Conservation (phyloP, 768 basidiomycete genomes). For the Xerocomus potaroensis region DNA sequence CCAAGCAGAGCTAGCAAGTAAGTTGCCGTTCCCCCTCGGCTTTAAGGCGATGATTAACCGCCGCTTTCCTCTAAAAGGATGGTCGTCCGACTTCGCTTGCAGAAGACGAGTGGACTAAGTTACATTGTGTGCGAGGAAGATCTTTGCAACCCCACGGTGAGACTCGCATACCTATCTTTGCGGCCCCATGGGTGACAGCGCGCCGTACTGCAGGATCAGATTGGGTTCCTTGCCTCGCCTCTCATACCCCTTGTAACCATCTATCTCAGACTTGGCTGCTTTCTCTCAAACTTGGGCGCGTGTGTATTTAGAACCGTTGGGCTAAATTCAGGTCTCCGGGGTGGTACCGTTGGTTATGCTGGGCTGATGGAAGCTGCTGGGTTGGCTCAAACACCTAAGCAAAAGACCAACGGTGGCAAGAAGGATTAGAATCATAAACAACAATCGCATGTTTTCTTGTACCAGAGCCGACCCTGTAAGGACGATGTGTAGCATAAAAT, state of each 20-base stretch:
- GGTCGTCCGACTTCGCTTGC: conserved; percentile 48
- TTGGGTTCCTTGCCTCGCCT: conserved; percentile 20
- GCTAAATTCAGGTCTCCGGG: conserved; percentile 19
- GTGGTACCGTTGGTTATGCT: conserved; percentile 11
- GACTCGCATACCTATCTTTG: not conserved
- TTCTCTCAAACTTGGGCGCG: conserved; percentile 22
- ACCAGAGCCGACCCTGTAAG: not conserved
- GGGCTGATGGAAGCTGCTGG: conserved; percentile 24
- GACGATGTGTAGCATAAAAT: not conserved
- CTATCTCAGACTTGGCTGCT: conserved; percentile 18
- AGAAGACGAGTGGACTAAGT: conserved; percentile 36
- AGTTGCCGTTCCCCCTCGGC: conserved; percentile 4
- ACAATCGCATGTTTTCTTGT: not conserved
- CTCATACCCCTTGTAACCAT: conserved; percentile 12
- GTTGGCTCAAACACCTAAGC: not conserved
- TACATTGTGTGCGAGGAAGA: conserved; percentile 57
- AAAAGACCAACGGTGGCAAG: conserved; percentile 9
- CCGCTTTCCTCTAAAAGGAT: conserved; percentile 31
- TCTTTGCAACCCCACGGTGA: conserved; percentile 52
- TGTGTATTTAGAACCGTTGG: conserved; percentile 18
- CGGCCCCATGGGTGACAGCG: not conserved
- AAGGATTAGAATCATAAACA: conserved; percentile 9
- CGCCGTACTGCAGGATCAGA: conserved; percentile 15
- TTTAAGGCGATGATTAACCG: not conserved
- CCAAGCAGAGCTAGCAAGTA: conserved; percentile 47